A percentile compares a stretch with the other conserved stretches of the same genome.
Evolutionary conservation across 257 asterid genomes (phyloP).

Genomic region (Eustoma russellianum): DNA sequence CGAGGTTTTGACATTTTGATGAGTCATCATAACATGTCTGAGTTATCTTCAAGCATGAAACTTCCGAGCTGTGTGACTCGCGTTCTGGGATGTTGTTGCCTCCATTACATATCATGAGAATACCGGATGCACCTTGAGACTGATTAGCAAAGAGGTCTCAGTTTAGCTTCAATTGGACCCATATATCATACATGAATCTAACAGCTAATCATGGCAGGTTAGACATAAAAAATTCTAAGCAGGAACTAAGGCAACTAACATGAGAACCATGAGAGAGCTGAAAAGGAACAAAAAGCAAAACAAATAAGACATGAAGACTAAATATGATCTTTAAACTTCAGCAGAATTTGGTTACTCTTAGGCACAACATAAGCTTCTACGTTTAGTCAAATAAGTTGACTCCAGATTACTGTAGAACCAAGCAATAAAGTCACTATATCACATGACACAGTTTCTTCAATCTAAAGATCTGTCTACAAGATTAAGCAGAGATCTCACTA

Average conservation of each 20-base stretch:
- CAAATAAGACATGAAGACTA: too few species aligned
- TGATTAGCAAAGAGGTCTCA: constrained; percentile 5
- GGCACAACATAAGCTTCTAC: too few species aligned
- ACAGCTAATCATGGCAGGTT: background rate
- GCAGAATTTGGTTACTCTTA: too few species aligned
- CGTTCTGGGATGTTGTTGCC: constrained; percentile 12
- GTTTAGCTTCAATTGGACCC: background rate
- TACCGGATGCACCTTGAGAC: constrained; percentile 19
- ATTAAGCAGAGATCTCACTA: too few species aligned
- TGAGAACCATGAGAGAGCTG: background rate
- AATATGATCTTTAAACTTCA: too few species aligned
- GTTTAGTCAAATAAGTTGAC: too few species aligned
- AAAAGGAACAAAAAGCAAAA: too few species aligned
- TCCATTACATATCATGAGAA: constrained; percentile 12
- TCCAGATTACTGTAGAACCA: too few species aligned
- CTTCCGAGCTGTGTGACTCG: constrained; percentile 17
- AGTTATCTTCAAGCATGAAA: constrained; percentile 32
- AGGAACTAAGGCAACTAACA: background rate
- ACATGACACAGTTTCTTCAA: too few species aligned
- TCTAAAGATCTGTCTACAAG: too few species aligned
- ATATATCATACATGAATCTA: constrained; percentile 1
- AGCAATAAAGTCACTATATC: too few species aligned
- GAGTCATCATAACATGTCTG: constrained; percentile 30
- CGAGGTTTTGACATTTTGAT: constrained; percentile 28
- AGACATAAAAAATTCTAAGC: background rate